These are phyloP conservation scores for Penicillium sp. DNA, from an alignment of 2,329 filamentous ascomycete genomes.

Conservation along the genomic window DNA sequence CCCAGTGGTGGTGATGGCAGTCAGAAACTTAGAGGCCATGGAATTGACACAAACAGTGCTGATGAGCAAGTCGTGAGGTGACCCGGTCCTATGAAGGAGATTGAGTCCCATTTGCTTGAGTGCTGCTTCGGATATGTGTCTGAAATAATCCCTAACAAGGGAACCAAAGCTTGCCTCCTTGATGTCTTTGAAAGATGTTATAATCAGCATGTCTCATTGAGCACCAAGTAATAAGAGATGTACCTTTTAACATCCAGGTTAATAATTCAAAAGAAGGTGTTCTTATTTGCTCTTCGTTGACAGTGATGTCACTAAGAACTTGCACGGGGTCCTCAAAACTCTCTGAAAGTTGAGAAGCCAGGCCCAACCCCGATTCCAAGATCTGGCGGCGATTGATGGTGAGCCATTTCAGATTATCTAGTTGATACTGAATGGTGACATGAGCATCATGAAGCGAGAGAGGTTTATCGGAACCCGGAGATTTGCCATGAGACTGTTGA, in stretches of 20 bases:
- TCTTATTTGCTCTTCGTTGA: background rate
- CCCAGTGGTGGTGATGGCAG: background rate
- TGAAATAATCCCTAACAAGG: background rate
- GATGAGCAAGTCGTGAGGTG: background rate
- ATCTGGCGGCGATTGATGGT: background rate
- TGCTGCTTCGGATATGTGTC: background rate
- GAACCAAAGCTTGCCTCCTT: background rate
- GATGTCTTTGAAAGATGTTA: background rate
- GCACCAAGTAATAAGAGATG: background rate
- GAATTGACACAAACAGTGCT: background rate
- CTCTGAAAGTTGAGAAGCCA: background rate
- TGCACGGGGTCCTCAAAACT: background rate
- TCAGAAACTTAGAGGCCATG: background rate
- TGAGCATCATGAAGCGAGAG: background rate
- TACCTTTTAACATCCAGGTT: background rate
- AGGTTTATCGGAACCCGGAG: background rate
- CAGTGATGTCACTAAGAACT: background rate
- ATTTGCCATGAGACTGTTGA: background rate
- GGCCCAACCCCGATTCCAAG: background rate
- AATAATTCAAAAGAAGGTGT: background rate
- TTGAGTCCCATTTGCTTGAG: background rate
- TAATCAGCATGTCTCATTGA: background rate
- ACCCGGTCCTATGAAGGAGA: background rate
- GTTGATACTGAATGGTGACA: background rate
- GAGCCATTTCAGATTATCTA: background rate